phyloP scores from a whole-genome alignment of 2,329 filamentous ascomycete genomes.

The Alternaria ventricosa region DNA sequence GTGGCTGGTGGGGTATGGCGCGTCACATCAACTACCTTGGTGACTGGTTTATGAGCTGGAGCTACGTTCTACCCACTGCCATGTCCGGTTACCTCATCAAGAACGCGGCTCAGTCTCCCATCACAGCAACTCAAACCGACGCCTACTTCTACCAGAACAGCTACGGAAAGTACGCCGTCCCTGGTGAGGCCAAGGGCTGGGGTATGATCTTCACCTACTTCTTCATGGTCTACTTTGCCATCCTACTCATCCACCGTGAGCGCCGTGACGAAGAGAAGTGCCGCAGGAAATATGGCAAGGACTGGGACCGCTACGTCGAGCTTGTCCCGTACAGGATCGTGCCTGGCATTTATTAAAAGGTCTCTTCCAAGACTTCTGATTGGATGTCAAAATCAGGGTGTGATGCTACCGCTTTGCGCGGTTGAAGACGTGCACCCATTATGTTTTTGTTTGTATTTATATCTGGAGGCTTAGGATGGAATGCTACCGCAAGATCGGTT shows the following conservation, averaged over 20 bases:
- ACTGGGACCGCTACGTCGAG: constrained; percentile 89
- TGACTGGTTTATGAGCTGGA: constrained; percentile 93
- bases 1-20: constrained; percentile 92
- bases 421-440: constrained; percentile 11
- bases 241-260: constrained; percentile 86
- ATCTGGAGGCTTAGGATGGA: constrained; percentile 8
- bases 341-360: constrained; percentile 76
- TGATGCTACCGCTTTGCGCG: constrained; percentile 30
- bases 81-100: constrained; percentile 80
- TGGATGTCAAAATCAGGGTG: constrained; percentile 13
- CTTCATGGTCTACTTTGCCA: constrained; percentile 89
- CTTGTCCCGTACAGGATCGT: constrained; percentile 82
- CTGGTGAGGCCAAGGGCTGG: constrained; percentile 78
- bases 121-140: constrained; percentile 53
- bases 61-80: constrained; percentile 86
- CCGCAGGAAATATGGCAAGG: constrained; percentile 84
- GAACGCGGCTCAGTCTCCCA: constrained; percentile 49
- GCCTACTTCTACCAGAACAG: constrained; percentile 62
- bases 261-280: constrained; percentile 91
- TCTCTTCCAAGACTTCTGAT: neutral
- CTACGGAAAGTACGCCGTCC: constrained; percentile 70
- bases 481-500: constrained; percentile 36
- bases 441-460: neutral
- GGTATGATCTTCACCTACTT: constrained; percentile 92
- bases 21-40: constrained; percentile 96